Percentiles rank a stretch among this genome's conserved stretches.
phyloP scores from a whole-genome alignment of 306 rosid species.

The Myrica gale region DNA sequence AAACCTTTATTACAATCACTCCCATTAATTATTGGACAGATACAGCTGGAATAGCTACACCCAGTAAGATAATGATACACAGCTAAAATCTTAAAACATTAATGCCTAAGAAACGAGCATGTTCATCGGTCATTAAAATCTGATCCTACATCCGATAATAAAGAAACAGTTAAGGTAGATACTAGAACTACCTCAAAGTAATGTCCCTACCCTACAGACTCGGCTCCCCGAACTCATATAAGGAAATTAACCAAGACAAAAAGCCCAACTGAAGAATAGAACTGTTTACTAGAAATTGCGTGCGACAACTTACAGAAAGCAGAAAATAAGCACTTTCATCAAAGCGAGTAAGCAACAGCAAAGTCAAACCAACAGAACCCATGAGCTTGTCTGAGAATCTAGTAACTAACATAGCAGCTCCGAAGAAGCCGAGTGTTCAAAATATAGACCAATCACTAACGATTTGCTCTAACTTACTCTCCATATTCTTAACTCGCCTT shows the following conservation, averaged over 20 bases:
- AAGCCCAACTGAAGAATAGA: background rate
- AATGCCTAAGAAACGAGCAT: conserved; percentile 21
- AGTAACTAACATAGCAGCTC: conserved; percentile 14
- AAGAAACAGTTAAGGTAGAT: conserved; percentile 9
- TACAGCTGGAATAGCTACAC: conserved; percentile 19
- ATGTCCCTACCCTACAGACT: conserved; percentile 13
- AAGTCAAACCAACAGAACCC: conserved; percentile 26
- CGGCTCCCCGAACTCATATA: conserved; percentile 26
- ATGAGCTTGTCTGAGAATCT: conserved; percentile 20
- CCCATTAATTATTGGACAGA: conserved; percentile 18
- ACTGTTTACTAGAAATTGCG: conserved; percentile 3
- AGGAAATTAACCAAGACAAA: conserved; percentile 20
- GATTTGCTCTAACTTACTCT: background rate
- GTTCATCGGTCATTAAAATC: conserved; percentile 6
- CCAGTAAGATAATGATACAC: conserved; percentile 26
- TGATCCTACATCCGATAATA: conserved; percentile 26
- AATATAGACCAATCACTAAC: background rate
- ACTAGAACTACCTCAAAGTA: conserved; percentile 3
- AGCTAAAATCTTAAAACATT: conserved; percentile 25
- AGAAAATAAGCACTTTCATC: conserved; percentile 10
- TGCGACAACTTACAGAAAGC: conserved; percentile 2
- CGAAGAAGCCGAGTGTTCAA: background rate
- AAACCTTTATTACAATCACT: background rate
- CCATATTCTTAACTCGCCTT: background rate
- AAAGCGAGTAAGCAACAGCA: conserved; percentile 14